phyloP scores from a whole-genome alignment of 306 rosid genomes.

The Lathyrus tuberosus region DNA sequence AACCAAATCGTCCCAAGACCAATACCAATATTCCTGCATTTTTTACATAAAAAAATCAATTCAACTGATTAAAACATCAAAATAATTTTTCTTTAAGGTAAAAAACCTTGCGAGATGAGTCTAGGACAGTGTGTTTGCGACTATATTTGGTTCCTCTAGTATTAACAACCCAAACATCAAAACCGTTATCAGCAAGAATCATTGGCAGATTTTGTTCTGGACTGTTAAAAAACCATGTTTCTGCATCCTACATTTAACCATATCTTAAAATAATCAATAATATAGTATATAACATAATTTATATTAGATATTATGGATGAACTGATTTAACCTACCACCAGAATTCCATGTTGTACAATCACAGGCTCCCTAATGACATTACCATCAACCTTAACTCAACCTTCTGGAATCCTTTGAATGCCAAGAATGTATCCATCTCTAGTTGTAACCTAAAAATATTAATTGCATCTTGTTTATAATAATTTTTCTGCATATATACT shows the following conservation, averaged over 20 bases:
- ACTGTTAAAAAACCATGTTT: conserved; percentile 61
- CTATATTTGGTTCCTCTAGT: conserved; percentile 82
- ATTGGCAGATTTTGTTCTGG: conserved; percentile 72
- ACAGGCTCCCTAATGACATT: conserved; percentile 53
- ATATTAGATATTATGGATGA: too few relatives aligned
- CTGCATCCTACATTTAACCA: conserved; percentile 62
- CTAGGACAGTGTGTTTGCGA: conserved; percentile 52
- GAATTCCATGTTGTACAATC: conserved; percentile 75
- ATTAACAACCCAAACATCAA: conserved; percentile 79
- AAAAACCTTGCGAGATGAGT: conserved; percentile 26
- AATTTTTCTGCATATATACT: too few relatives aligned
- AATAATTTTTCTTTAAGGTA: too few relatives aligned
- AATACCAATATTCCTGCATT: conserved; percentile 70
- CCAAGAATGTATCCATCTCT: conserved; percentile 72
- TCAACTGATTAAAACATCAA: background rate
- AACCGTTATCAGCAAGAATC: conserved; percentile 69
- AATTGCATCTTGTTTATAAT: too few relatives aligned
- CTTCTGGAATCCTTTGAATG: conserved; percentile 71
- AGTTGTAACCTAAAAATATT: conserved; percentile 64
- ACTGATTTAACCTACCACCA: conserved; percentile 54
- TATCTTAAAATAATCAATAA: too few relatives aligned
- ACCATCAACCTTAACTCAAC: conserved; percentile 37
- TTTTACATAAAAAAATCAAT: background rate
- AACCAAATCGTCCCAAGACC: conserved; percentile 83
- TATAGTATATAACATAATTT: too few relatives aligned